Conservation (phyloP, 768 basidiomycete genomes). For the Mycena galopus region DNA sequence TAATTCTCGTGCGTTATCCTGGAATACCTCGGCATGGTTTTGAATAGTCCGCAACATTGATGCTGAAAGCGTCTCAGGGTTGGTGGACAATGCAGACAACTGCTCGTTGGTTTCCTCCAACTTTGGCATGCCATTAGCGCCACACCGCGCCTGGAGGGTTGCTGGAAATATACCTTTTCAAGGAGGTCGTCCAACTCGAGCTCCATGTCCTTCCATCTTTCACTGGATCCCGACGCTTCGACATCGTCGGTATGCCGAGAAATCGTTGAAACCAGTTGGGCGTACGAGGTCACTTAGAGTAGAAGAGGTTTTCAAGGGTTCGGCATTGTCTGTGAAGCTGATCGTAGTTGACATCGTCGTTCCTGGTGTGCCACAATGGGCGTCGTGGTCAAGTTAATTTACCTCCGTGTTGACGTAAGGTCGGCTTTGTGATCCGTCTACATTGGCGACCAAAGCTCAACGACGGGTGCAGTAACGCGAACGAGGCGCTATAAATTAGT, state of each 20-base stretch:
- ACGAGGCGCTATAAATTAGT: too few species aligned
- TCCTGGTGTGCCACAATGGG: background rate
- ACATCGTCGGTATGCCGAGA: conserved; percentile 69
- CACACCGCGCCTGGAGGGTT: conserved; percentile 8
- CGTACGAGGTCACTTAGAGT: conserved; percentile 92
- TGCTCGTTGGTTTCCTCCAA: conserved; percentile 90
- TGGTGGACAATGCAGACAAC: conserved; percentile 74
- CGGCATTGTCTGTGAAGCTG: conserved; percentile 91
- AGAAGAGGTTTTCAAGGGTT: conserved; percentile 93
- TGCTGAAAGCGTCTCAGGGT: conserved; percentile 79
- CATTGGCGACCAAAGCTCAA: too few species aligned
- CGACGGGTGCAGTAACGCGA: too few species aligned
- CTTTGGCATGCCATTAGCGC: conserved; percentile 55
- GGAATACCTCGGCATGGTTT: conserved; percentile 89
- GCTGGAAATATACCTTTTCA: conserved; percentile 74
- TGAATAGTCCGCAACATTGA: conserved; percentile 92
- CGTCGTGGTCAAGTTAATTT: background rate
- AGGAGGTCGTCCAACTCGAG: conserved; percentile 88
- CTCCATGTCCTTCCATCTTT: conserved; percentile 88
- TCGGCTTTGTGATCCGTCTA: too few species aligned
- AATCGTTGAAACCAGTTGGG: conserved; percentile 82
- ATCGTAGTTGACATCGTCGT: conserved; percentile 81
- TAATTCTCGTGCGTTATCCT: conserved; percentile 89
- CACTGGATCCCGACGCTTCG: conserved; percentile 77
- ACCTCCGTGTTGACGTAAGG: conserved; percentile 2